Conservation (phyloP, 176 grass and related monocot genomes). For the Thinopyrum elongatum region DNA sequence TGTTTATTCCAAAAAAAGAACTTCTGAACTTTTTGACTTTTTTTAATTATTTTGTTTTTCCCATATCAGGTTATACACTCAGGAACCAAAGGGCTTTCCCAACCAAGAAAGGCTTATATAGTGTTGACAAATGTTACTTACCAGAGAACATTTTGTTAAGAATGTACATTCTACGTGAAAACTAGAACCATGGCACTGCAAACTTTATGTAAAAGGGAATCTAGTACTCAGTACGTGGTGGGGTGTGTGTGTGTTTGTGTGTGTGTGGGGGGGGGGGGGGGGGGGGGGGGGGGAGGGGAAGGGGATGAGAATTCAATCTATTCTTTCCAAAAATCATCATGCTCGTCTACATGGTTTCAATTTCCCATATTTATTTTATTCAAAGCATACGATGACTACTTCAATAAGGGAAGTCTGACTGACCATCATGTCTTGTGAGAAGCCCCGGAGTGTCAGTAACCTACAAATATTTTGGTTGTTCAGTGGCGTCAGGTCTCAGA, state of each 20-base stretch:
- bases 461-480: constrained; percentile 41
- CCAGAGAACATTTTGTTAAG: background rate
- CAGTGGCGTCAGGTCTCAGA: background rate
- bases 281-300: no score
- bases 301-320: no score
- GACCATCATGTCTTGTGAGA: constrained; percentile 84
- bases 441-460: constrained; percentile 97
- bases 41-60: no score
- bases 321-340: no score
- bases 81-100: background rate
- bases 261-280: no score
- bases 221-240: no score
- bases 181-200: background rate
- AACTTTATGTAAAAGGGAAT: background rate
- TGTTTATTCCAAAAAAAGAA: no score
- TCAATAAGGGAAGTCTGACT: constrained; percentile 11
- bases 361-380: background rate
- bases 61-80: no score
- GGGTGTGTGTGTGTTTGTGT: no score
- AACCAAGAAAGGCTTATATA: background rate
- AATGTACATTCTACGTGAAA: background rate
- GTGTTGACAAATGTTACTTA: background rate
- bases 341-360: background rate
- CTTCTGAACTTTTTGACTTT: no score
- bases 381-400: background rate